phyloP scores from a whole-genome alignment of 331 rosid genomes.

The Rosa hybrid region DNA sequence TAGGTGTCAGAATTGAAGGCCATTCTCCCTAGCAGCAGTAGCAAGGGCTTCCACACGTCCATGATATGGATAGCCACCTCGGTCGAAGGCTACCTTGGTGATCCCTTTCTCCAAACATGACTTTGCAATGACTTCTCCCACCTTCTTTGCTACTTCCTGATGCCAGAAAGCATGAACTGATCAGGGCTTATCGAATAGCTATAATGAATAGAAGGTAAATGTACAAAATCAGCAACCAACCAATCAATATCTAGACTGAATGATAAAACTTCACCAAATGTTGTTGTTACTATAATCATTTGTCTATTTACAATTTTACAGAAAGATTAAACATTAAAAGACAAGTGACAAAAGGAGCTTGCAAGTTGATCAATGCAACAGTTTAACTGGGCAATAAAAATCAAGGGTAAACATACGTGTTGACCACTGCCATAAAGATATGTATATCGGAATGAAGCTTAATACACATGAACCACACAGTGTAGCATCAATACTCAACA shows the following conservation, averaged over 20 bases:
- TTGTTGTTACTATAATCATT: background rate
- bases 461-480: background rate
- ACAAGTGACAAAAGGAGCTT: background rate
- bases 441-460: background rate
- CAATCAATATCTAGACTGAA: background rate
- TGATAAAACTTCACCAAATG: background rate
- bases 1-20: conserved; percentile 66
- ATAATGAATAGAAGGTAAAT: no score
- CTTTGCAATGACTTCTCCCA: conserved; percentile 91
- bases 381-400: background rate
- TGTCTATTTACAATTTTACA: background rate
- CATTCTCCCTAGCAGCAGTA: conserved; percentile 85
- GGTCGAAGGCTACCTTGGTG: conserved; percentile 85
- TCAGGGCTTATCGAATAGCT: conserved; percentile 13
- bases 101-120: conserved; percentile 90
- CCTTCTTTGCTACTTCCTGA: conserved; percentile 80
- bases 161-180: background rate
- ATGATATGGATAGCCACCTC: conserved; percentile 96
- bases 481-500: background rate
- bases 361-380: background rate
- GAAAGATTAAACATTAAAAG: background rate
- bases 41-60: conserved; percentile 97
- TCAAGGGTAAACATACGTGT: background rate
- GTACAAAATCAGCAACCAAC: background rate
- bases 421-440: background rate